Conservation (phyloP, 2,329 filamentous ascomycete genomes). For the Talaromyces sp. region DNA sequence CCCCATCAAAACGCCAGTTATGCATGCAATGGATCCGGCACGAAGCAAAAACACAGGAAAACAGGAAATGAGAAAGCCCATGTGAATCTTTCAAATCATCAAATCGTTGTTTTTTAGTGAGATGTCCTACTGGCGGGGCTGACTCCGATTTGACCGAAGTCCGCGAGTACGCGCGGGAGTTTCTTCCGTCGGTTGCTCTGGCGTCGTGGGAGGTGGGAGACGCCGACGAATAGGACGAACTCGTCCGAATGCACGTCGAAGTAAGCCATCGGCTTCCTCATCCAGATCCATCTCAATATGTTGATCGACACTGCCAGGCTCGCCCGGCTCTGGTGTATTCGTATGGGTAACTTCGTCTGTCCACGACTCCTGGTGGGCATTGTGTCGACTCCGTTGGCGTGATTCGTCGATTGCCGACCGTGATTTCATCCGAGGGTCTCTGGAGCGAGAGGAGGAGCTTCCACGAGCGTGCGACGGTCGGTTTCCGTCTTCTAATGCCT, state of each 20-base stretch:
- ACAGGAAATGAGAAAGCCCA: too few species aligned
- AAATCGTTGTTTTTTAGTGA: not conserved
- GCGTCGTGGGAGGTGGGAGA: constrained; percentile 13
- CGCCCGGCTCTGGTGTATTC: constrained; percentile 19
- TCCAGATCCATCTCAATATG: constrained; percentile 47
- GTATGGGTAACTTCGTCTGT: constrained; percentile 40
- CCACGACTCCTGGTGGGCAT: constrained; percentile 35
- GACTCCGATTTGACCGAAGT: constrained; percentile 13
- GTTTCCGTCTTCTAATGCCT: constrained; percentile 16
- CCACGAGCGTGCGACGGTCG: constrained; percentile 3
- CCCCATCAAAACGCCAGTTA: not conserved
- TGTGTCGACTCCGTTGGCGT: constrained; percentile 28
- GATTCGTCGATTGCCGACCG: constrained; percentile 15
- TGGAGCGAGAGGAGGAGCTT: not conserved
- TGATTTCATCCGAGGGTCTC: constrained; percentile 32
- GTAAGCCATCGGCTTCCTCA: constrained; percentile 45
- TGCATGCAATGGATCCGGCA: not conserved
- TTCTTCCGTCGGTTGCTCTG: constrained; percentile 29
- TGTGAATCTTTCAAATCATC: too few species aligned
- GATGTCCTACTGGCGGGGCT: constrained; percentile 12
- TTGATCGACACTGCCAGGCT: constrained; percentile 31
- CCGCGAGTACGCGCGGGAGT: constrained; percentile 27
- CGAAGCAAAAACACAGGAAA: not conserved
- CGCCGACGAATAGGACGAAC: constrained; percentile 31
- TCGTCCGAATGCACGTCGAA: constrained; percentile 42